Percentiles rank a stretch among this genome's conserved stretches.
These are phyloP conservation scores for Globisporangium alternatum DNA, from an alignment of 352 stramenopile genomes.

Conservation along the genomic window DNA sequence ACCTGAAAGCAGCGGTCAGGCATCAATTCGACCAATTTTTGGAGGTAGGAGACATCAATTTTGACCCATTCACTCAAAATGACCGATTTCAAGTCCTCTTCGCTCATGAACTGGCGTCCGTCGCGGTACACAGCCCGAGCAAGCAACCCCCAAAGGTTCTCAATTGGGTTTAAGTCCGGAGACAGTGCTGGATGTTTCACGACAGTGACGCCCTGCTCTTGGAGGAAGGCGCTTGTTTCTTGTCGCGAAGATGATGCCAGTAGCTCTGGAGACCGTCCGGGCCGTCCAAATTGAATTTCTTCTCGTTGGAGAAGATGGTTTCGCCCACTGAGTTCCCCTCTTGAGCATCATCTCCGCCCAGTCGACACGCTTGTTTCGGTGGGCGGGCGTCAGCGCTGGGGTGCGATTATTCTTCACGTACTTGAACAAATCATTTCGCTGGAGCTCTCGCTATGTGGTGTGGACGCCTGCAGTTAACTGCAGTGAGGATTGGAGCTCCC, in stretches of 20 bases:
- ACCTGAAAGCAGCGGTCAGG: too few species aligned
- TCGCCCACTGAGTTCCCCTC: neutral
- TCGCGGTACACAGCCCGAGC: too few species aligned
- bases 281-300: neutral
- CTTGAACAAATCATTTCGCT: neutral
- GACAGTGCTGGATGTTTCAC: too few species aligned
- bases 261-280: conserved; percentile 1
- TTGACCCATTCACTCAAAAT: too few species aligned
- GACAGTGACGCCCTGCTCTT: too few species aligned
- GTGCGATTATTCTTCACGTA: conserved; percentile 2
- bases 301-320: neutral
- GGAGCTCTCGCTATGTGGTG: neutral
- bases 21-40: too few species aligned
- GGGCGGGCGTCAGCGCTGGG: neutral
- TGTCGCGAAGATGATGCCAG: neutral
- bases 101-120: too few species aligned
- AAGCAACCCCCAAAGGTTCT: too few species aligned
- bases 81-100: too few species aligned
- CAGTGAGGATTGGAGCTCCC: neutral
- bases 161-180: too few species aligned
- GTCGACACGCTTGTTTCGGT: neutral
- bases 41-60: too few species aligned
- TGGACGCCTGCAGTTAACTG: neutral
- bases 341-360: neutral
- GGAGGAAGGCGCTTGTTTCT: conserved; percentile 1